Percentiles rank a stretch among this genome's conserved stretches.
phyloP scores from a whole-genome alignment of 2,329 filamentous ascomycete genomes.

The Coleophoma crateriformis region DNA sequence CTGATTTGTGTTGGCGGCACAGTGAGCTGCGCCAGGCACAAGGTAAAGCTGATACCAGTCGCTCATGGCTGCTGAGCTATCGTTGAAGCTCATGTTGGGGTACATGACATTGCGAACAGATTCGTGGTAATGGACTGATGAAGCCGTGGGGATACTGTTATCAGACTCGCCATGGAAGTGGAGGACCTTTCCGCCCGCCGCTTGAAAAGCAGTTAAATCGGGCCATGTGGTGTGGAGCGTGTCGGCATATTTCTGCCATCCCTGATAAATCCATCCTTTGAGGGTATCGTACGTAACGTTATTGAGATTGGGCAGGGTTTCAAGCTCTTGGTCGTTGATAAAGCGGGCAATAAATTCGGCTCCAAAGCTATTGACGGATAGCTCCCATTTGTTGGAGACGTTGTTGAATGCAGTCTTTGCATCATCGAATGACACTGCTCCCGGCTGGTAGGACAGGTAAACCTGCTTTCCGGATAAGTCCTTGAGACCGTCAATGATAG shows the following conservation, averaged over 20 bases:
- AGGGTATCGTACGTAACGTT: slow-evolving; percentile 49
- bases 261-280: slow-evolving; percentile 43
- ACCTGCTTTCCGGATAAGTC: slow-evolving; percentile 27
- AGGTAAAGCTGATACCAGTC: slow-evolving; percentile 42
- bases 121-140: slow-evolving; percentile 45
- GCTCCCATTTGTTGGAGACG: slow-evolving; percentile 24
- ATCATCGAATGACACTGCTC: slow-evolving; percentile 21
- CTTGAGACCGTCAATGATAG: slow-evolving; percentile 27
- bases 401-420: slow-evolving; percentile 23
- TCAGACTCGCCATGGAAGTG: slow-evolving; percentile 15
- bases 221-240: slow-evolving; percentile 45
- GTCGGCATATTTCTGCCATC: slow-evolving; percentile 40
- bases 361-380: slow-evolving; percentile 26
- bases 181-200: slow-evolving; percentile 16
- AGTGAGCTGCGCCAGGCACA: slow-evolving; percentile 44
- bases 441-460: slow-evolving; percentile 29
- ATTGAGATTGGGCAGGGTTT: slow-evolving; percentile 31
- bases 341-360: slow-evolving; percentile 27
- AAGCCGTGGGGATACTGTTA: slow-evolving; percentile 45
- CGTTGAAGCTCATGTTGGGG: slow-evolving; percentile 27
- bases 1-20: slow-evolving; percentile 35
- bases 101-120: slow-evolving; percentile 39
- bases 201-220: slow-evolving; percentile 38
- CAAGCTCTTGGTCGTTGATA: slow-evolving; percentile 30
- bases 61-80: slow-evolving; percentile 25